Evolutionary conservation across 495 filamentous ascomycete species (phyloP).

Genomic region (Talaromyces trachyspermus): DNA sequence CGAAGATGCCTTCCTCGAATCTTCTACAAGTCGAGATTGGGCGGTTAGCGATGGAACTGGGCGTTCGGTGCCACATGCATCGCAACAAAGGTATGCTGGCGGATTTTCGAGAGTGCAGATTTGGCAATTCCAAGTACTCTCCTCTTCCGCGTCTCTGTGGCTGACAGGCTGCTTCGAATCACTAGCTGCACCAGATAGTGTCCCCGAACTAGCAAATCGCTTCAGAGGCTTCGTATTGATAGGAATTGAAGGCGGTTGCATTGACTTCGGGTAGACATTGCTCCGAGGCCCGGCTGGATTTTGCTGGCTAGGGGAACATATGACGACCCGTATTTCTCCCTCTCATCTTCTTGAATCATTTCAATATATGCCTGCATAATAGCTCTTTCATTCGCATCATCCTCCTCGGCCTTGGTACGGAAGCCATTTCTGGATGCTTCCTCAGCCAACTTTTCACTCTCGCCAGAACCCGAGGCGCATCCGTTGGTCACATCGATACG

Average conservation of each 20-base stretch:
- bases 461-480: slow-evolving; percentile 64
- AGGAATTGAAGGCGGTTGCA: slow-evolving; percentile 10
- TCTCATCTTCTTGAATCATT: slow-evolving; percentile 77
- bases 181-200: neutral
- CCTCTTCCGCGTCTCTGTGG: slow-evolving; percentile 21
- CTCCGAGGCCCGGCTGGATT: slow-evolving; percentile 51
- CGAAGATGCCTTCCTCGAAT: neutral
- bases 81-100: slow-evolving; percentile 59
- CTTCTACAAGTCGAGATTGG: neutral
- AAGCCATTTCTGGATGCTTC: slow-evolving; percentile 68
- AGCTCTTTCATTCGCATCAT: slow-evolving; percentile 84
- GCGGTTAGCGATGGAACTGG: slow-evolving; percentile 25
- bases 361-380: slow-evolving; percentile 85
- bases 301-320: slow-evolving; percentile 58
- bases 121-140: slow-evolving; percentile 61
- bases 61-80: slow-evolving; percentile 66
- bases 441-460: slow-evolving; percentile 52
- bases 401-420: slow-evolving; percentile 76
- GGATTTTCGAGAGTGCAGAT: slow-evolving; percentile 84
- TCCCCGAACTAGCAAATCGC: slow-evolving; percentile 3
- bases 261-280: slow-evolving; percentile 11
- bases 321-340: slow-evolving; percentile 56
- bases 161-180: no score
- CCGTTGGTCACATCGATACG: slow-evolving; percentile 60
- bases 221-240: slow-evolving; percentile 9